Base-by-base conservation (phyloP, 441 rosid species). In the Pelargonium citronellum region DNA sequence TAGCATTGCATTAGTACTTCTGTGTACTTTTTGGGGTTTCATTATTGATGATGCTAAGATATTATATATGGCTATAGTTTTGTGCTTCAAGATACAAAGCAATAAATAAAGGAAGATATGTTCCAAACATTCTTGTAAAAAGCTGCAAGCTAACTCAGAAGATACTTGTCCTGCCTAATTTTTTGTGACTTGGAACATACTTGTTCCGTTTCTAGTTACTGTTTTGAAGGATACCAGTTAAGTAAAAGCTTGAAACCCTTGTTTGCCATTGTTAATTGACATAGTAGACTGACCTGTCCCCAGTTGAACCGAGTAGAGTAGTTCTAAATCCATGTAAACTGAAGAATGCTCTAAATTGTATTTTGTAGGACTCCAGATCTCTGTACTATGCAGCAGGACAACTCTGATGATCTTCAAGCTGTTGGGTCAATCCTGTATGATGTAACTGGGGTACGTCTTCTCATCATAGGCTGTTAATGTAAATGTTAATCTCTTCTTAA, bases 331-430 rank as follows among this genome's bases (percentile, higher is more conserved):
- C 9, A 39, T 51, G 24, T 22, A 4, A 7, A 44, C 65, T 67
- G 64, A 74, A 67, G 51, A 17, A 55, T 68, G 4, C 66, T 67
- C 37, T 64, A 27, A 64, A 70, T 49, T 71, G 24, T 67, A 68
- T 49, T 65, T 68, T 43, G 51, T 67, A 91, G 96, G 77, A 91
- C 95, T 34, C 88, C 86, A 11, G 81, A 91, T 83, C 67, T 88
- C 61, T 85, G 91, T 66, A 69, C 86, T 61, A 87, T 91, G 83
- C 97, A 88, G 75, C 85, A 85, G 74, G 97, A 93, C 80, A 34
- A 53, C 30, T 81, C 92, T 11, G 75, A 82, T 63, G 90, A 91
- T 85, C 91, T 93, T 78, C 81, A 75, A 64, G 67, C 69, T 20
- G 91, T 88, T 68, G 98, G 91, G 71, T 76, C 89, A 34, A 71